Percentiles rank a stretch among this genome's conserved stretches.
These are phyloP conservation scores for Penicillium glabrum DNA, from an alignment of 2,329 filamentous ascomycete genomes.

Conservation along the genomic window DNA sequence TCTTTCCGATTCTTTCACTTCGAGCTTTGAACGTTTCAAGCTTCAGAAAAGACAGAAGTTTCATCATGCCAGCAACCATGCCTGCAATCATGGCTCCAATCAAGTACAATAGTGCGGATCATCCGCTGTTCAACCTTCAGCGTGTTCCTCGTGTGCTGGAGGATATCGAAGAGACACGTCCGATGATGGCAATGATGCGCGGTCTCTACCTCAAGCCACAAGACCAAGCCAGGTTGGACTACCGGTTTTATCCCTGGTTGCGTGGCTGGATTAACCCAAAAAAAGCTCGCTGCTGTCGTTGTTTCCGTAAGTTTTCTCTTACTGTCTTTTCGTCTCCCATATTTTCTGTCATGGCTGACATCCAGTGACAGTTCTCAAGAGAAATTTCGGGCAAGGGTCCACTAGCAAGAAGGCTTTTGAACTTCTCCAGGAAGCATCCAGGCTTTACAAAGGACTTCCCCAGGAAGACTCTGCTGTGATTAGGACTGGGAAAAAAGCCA, in stretches of 20 bases:
- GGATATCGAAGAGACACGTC: not conserved
- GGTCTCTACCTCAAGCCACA: not conserved
- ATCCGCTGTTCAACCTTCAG: not conserved
- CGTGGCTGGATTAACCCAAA: not conserved
- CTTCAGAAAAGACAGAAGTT: too few species aligned
- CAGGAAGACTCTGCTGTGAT: too few species aligned
- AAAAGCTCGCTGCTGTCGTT: not conserved
- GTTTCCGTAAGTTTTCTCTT: not conserved
- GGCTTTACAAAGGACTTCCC: too few species aligned
- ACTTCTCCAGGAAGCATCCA: too few species aligned
- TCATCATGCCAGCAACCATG: not conserved
- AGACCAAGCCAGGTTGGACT: too few species aligned
- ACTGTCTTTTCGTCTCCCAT: not conserved
- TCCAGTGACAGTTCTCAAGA: not conserved
- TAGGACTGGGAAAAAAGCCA: too few species aligned
- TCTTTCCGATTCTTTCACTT: too few species aligned
- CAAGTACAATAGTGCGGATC: not conserved
- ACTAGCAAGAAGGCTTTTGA: not conserved
- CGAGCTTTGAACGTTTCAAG: too few species aligned
- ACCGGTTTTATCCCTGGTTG: not conserved
- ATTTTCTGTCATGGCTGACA: not conserved
- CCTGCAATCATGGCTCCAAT: not conserved
- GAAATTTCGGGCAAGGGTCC: not conserved
- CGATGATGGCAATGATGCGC: not conserved
- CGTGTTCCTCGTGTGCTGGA: not conserved